Evolutionary conservation across 805 yeast species (phyloP).

Genomic region (Candida sphagnicola): DNA sequence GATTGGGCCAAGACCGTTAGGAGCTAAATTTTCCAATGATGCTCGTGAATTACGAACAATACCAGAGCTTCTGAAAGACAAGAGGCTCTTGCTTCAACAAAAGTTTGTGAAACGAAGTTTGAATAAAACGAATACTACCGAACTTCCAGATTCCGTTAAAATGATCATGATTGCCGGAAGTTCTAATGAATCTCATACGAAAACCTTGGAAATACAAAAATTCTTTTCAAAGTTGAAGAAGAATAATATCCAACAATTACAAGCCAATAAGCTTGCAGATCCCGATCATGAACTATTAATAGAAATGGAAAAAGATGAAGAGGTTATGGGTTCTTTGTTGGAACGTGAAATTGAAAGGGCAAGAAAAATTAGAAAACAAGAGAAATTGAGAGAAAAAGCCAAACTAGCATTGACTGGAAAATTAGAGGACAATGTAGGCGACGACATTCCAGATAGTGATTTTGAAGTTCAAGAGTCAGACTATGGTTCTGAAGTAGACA

Average conservation of each 20-base stretch:
- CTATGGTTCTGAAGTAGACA: conserved; percentile 9
- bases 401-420: conserved; percentile 25
- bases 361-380: conserved; percentile 40
- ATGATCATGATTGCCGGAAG: conserved; percentile 6
- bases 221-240: conserved; percentile 35
- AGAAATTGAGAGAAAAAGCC: conserved; percentile 36
- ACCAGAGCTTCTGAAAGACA: conserved; percentile 31
- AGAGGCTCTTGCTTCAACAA: conserved; percentile 27
- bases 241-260: conserved; percentile 44
- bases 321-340: conserved; percentile 40
- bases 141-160: conserved; percentile 12
- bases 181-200: conserved; percentile 4
- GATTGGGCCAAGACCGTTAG: background rate
- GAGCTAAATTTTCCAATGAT: conserved; percentile 7
- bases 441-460: conserved; percentile 19
- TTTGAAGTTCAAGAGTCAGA: conserved; percentile 23
- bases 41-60: conserved; percentile 13
- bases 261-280: conserved; percentile 15
- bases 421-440: conserved; percentile 14
- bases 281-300: conserved; percentile 26
- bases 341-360: conserved; percentile 51
- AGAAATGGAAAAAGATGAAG: conserved; percentile 41
- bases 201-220: conserved; percentile 12
- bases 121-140: conserved; percentile 6
- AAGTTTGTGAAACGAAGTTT: conserved; percentile 24